A percentile compares a stretch with the other conserved stretches of the same genome.
These are phyloP conservation scores for Zygosaccharomyces kombuchaensis DNA, from an alignment of 805 yeast genomes.

Conservation along the genomic window DNA sequence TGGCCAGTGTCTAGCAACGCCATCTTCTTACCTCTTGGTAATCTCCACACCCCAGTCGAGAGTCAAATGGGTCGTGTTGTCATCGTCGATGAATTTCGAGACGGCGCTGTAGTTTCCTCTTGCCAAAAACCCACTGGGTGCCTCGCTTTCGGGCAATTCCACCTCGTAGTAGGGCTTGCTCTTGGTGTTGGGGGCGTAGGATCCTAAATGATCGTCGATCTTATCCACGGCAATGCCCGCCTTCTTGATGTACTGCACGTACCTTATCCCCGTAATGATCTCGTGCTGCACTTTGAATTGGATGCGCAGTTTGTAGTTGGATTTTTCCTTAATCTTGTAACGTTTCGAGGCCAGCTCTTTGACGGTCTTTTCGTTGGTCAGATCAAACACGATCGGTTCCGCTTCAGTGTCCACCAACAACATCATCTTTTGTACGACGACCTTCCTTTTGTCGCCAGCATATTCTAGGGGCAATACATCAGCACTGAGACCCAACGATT, in stretches of 20 bases:
- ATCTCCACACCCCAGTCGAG: slow-evolving; percentile 86
- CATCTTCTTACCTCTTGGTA: slow-evolving; percentile 45
- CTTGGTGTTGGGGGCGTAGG: slow-evolving; percentile 82
- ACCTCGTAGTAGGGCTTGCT: slow-evolving; percentile 74
- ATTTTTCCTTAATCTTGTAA: slow-evolving; percentile 73
- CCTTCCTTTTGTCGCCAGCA: slow-evolving; percentile 69
- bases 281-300: slow-evolving; percentile 85
- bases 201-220: slow-evolving; percentile 82
- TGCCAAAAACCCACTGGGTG: slow-evolving; percentile 85
- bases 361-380: slow-evolving; percentile 58
- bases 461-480: slow-evolving; percentile 57
- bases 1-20: neutral
- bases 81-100: slow-evolving; percentile 84
- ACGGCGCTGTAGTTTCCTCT: slow-evolving; percentile 81
- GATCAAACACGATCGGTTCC: slow-evolving; percentile 60
- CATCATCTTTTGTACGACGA: slow-evolving; percentile 74
- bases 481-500: slow-evolving; percentile 69
- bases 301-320: slow-evolving; percentile 66
- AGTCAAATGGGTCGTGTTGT: slow-evolving; percentile 63
- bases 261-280: slow-evolving; percentile 84
- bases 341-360: slow-evolving; percentile 57
- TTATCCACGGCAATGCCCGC: slow-evolving; percentile 85
- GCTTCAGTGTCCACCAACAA: slow-evolving; percentile 62
- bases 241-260: slow-evolving; percentile 78
- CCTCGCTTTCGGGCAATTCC: slow-evolving; percentile 66